Base-by-base conservation (phyloP, 257 asterid species). In the Solanum arcanum region DNA sequence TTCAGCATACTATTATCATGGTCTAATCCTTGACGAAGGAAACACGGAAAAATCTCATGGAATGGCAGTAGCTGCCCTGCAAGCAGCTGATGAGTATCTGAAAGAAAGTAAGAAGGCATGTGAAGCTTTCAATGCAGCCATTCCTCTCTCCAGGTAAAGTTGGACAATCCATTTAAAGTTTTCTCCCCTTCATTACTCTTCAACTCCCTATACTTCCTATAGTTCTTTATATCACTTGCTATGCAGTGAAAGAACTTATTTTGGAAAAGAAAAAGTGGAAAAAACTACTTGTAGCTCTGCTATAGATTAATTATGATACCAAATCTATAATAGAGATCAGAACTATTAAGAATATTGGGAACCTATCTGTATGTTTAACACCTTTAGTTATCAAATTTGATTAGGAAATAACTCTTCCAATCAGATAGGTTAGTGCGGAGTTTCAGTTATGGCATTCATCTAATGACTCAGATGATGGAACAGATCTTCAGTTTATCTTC, bases 51-150 rank as follows among this genome's bases (percentile, higher is more conserved):
- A 94, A 92, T 95, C 99, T 49, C 99, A 96, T 87, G 98, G 98
- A 89, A 95, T 94, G 98, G 99, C 99, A 44, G 97, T 94, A 74
- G 99, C 99, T 86, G 96, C 99, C 86, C 89, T 97, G 90, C 97
- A 95, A 92, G 99, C 99, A 73, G 99, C 99, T 42, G 99, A 97
- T 31, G 98, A 96, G 91, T 96, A 92, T 90, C 99, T 97, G 60
- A 97, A 96, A 92, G 99, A 96, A 91, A 92, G 99, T 92, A 95
- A 94, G 90, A 97, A 93, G 92, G 92, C 94, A 9, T 92, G 93
- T 85, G 99, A 97, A 89, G 95, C 96, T 88, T 96, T 96, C 89
- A 92, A 97, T 76, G 76, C 93, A 75, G 93, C 95, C 33, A 87
- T 91, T 84, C 99, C 99, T 78, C 78, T 95, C 76, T 97, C 99